These are phyloP conservation scores for Echinosophora koreensis DNA, from an alignment of 306 rosid genomes.

Conservation along the genomic window DNA sequence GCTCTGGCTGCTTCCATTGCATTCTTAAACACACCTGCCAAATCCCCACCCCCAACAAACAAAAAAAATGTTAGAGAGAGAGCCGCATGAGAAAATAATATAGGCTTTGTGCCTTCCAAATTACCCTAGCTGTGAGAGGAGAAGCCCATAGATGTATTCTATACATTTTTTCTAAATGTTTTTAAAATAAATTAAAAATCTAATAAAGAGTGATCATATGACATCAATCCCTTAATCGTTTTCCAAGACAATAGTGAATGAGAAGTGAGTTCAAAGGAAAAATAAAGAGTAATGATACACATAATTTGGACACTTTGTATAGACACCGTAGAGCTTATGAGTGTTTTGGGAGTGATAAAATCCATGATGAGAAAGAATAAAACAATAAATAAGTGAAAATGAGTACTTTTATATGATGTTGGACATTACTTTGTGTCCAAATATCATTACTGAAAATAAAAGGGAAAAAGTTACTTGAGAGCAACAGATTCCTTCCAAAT, in stretches of 20 bases:
- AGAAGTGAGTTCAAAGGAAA: neutral
- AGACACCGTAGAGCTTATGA: no score
- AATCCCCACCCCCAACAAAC: neutral
- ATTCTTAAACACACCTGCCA: conserved; percentile 41
- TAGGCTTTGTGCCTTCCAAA: neutral
- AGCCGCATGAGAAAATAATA: neutral
- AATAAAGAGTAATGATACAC: no score
- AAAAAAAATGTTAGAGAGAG: neutral
- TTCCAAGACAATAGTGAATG: neutral
- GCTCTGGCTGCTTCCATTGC: conserved; percentile 58
- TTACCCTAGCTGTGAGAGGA: neutral
- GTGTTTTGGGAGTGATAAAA: no score
- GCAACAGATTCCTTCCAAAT: neutral
- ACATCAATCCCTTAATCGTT: neutral
- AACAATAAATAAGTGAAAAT: no score
- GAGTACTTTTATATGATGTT: no score
- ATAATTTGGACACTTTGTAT: no score
- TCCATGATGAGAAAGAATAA: no score
- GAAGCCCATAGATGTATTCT: no score
- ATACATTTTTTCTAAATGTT: neutral
- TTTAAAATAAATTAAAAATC: neutral
- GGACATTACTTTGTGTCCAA: no score
- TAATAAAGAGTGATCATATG: neutral
- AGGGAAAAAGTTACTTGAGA: neutral
- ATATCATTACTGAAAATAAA: no score